Conservation (phyloP, 768 basidiomycete species). For the Boletus huronensis region DNA sequence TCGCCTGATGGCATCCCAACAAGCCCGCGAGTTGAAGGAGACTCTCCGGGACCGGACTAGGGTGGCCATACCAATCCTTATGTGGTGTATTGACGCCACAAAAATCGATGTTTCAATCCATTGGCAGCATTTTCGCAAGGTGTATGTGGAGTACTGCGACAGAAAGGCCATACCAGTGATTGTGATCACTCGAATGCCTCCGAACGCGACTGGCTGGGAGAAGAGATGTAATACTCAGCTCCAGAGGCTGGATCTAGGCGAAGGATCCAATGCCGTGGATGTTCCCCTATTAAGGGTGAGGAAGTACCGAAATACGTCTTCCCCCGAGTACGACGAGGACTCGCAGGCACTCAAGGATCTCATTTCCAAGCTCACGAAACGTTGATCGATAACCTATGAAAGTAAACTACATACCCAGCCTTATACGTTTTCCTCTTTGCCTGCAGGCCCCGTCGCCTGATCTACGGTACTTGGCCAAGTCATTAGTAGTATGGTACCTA, state of each 20-base stretch:
- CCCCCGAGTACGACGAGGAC: constrained; percentile 15
- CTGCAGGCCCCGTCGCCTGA: background rate
- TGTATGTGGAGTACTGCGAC: constrained; percentile 24
- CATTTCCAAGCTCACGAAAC: constrained; percentile 3
- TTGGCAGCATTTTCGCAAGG: constrained; percentile 21
- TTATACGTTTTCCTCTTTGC: background rate
- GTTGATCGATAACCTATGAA: background rate
- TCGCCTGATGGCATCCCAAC: constrained; percentile 9
- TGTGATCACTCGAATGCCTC: constrained; percentile 17
- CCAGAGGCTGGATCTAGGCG: constrained; percentile 3
- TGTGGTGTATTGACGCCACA: constrained; percentile 26
- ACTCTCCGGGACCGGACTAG: constrained; percentile 7
- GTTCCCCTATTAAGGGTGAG: constrained; percentile 13
- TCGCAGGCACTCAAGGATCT: constrained; percentile 11
- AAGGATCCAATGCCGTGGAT: background rate
- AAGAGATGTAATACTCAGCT: constrained; percentile 13
- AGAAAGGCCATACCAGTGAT: constrained; percentile 18
- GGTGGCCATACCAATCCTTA: constrained; percentile 12
- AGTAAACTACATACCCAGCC: constrained; percentile 1
- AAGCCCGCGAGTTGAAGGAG: constrained; percentile 19
- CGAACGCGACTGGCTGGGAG: constrained; percentile 7
- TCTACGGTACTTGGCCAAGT: background rate
- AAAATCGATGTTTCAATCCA: constrained; percentile 14
- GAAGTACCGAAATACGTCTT: constrained; percentile 3
- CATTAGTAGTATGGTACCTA: background rate